These are phyloP conservation scores for Posidonia australis DNA, from an alignment of 106 monocot genomes.

Conservation along the genomic window DNA sequence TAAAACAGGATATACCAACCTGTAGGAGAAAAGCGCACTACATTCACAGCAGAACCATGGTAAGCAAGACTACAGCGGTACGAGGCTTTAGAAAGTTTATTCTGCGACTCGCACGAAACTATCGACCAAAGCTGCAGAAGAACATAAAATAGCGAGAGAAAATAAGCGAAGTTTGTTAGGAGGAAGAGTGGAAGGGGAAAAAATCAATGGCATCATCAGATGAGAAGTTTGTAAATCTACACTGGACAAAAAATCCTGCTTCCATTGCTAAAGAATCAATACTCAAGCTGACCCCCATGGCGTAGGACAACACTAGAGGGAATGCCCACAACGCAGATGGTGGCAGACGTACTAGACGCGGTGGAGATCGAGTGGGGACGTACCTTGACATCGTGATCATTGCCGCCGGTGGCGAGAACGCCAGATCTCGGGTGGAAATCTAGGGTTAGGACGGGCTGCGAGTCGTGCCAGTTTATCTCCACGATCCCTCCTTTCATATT, in stretches of 20 bases:
- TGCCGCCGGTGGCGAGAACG: constrained; percentile 84
- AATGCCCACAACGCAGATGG: neutral
- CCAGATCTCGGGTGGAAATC: constrained; percentile 78
- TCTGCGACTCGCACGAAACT: constrained; percentile 37
- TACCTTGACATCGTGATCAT: constrained; percentile 91
- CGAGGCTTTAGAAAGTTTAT: constrained; percentile 52
- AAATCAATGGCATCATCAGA: neutral
- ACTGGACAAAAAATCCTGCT: no score
- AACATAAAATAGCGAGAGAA: neutral
- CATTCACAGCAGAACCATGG: constrained; percentile 71
- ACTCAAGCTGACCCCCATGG: no score
- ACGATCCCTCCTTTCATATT: constrained; percentile 83
- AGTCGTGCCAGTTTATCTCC: constrained; percentile 95
- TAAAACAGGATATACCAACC: constrained; percentile 33
- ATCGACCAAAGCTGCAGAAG: constrained; percentile 71
- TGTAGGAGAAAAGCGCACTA: constrained; percentile 77
- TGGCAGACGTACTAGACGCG: neutral
- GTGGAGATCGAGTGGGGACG: neutral
- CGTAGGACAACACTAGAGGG: no score
- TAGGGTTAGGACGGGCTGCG: constrained; percentile 75
- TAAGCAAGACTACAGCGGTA: constrained; percentile 69
- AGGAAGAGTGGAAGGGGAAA: neutral
- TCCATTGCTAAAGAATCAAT: no score
- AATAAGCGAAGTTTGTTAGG: neutral
- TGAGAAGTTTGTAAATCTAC: neutral